phyloP scores from a whole-genome alignment of 2,329 filamentous ascomycete genomes.

The Leptosphaerulina australis region DNA sequence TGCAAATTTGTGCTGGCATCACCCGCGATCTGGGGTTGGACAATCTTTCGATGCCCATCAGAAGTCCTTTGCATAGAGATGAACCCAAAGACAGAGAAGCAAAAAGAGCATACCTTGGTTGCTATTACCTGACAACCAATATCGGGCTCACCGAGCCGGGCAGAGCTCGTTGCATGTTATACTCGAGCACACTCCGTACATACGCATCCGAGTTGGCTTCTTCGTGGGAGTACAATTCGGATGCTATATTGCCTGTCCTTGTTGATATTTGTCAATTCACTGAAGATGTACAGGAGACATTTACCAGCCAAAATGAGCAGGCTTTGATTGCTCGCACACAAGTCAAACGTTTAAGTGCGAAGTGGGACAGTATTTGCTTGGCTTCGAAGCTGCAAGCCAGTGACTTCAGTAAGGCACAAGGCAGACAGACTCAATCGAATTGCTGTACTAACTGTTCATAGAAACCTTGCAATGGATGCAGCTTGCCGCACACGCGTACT shows the following conservation, averaged over 20 bases:
- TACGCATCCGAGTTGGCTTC: conserved; percentile 43
- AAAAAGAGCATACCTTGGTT: conserved; percentile 45
- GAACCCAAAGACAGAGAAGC: conserved; percentile 37
- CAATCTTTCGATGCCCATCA: conserved; percentile 25
- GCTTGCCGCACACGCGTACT: conserved; percentile 36
- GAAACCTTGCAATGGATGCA: conserved; percentile 44
- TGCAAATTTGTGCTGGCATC: conserved; percentile 44
- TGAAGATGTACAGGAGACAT: conserved; percentile 46
- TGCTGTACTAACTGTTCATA: conserved; percentile 22
- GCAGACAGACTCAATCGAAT: no score
- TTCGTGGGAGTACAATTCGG: conserved; percentile 39
- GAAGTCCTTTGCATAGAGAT: conserved; percentile 29
- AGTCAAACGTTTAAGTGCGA: conserved; percentile 42
- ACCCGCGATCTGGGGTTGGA: conserved; percentile 42
- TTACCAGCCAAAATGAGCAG: conserved; percentile 34
- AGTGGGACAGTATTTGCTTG: conserved; percentile 41
- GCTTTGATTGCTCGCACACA: conserved; percentile 41
- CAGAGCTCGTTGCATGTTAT: conserved; percentile 32
- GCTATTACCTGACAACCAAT: conserved; percentile 43
- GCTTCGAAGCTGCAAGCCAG: conserved; percentile 37
- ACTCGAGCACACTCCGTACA: conserved; percentile 35
- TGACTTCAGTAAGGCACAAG: conserved; percentile 39
- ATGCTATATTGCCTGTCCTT: conserved; percentile 38
- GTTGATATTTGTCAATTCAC: conserved; percentile 44
- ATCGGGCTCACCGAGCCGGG: conserved; percentile 35